Conservation (phyloP, 257 asterid genomes). For the Gentiana macrophylla region DNA sequence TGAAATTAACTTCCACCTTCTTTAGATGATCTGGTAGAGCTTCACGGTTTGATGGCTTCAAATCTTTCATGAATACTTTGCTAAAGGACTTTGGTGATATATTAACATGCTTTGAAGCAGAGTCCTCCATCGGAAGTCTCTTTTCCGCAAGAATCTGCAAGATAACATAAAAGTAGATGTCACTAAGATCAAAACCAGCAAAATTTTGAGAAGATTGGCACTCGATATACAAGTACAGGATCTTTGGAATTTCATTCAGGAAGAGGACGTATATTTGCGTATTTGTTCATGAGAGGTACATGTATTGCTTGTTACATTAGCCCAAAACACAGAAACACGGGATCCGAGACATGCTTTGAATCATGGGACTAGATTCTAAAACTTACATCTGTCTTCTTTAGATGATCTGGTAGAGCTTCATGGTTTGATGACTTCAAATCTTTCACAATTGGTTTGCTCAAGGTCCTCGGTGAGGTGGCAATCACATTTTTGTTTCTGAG, state of each 20-base stretch:
- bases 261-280: too few species aligned
- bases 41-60: conserved; percentile 28
- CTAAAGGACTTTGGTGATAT: conserved; percentile 36
- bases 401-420: conserved; percentile 26
- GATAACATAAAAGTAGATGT: background rate
- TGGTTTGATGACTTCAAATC: conserved; percentile 27
- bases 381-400: conserved; percentile 33
- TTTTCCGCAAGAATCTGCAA: conserved; percentile 25
- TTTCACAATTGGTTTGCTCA: conserved; percentile 26
- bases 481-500: conserved; percentile 49
- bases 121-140: conserved; percentile 23
- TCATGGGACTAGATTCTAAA: conserved; percentile 29
- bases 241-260: too few species aligned
- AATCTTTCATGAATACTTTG: conserved; percentile 27
- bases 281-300: too few species aligned
- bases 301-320: too few species aligned
- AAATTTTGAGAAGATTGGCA: too few species aligned
- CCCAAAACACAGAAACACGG: too few species aligned
- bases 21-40: conserved; percentile 27
- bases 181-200: too few species aligned
- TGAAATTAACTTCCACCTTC: conserved; percentile 33
- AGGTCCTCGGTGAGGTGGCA: conserved; percentile 33
- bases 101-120: conserved; percentile 22
- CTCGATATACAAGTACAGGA: too few species aligned
- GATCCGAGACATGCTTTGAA: conserved; percentile 10